Percentiles rank a stretch among this genome's conserved stretches.
Evolutionary conservation across 805 yeast species (phyloP).

Genomic region (Sugiyamaella mastotermitis): DNA sequence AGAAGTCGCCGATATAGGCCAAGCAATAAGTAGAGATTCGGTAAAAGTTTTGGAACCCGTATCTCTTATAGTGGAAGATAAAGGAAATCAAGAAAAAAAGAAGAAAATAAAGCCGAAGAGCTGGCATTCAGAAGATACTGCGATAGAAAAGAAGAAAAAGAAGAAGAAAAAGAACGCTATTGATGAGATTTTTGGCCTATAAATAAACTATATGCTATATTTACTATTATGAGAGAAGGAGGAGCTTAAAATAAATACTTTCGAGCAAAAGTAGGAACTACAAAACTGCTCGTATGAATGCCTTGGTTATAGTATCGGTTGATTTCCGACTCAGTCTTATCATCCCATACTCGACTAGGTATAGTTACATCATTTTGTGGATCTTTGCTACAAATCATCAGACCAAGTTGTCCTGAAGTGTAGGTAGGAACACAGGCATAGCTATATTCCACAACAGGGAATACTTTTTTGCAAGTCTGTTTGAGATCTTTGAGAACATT

Average conservation of each 20-base stretch:
- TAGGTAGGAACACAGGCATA: slow-evolving; percentile 92
- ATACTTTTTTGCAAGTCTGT: slow-evolving; percentile 71
- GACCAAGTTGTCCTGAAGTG: slow-evolving; percentile 98
- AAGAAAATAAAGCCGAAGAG: neutral
- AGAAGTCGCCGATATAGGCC: slow-evolving; percentile 9
- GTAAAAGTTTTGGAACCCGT: neutral
- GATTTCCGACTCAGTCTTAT: slow-evolving; percentile 53
- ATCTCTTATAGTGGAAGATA: neutral
- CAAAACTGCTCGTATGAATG: slow-evolving; percentile 83
- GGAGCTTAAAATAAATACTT: slow-evolving; percentile 32
- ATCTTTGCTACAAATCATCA: slow-evolving; percentile 90
- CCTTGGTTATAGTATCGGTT: slow-evolving; percentile 76
- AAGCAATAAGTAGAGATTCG: slow-evolving; percentile 1
- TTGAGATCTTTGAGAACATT: slow-evolving; percentile 73
- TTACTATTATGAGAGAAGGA: neutral
- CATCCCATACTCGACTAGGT: slow-evolving; percentile 62
- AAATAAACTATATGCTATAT: neutral
- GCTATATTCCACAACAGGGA: slow-evolving; percentile 87
- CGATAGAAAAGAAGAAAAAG: slow-evolving; percentile 35
- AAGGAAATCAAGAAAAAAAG: neutral
- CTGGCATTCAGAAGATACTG: no score
- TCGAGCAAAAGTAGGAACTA: slow-evolving; percentile 88
- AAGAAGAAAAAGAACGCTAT: slow-evolving; percentile 52
- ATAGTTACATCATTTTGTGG: slow-evolving; percentile 50
- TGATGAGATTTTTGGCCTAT: slow-evolving; percentile 55